Base-by-base conservation (phyloP, 306 rosid species). In the Quercus dentata region DNA sequence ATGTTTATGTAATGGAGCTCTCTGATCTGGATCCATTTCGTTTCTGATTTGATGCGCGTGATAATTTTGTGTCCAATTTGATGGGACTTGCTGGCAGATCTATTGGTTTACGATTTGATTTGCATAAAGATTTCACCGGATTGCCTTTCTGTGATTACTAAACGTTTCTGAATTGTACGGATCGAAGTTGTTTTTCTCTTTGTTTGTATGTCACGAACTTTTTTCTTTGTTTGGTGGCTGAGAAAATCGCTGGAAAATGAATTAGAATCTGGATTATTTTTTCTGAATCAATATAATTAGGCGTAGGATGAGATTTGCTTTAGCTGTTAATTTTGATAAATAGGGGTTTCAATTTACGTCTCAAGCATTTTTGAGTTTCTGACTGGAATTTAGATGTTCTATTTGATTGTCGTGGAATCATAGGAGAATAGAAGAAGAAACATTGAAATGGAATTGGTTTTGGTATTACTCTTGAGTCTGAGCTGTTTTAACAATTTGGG, bases 61-160 rank as follows among this genome's bases (percentile, higher is more conserved):
- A 54, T 28, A 23, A 61, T 23, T 84, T 6, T 12, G 25, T 63
- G 57, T 14, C 58, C 31, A 20, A 13, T 56, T 20, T 15, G 0
- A 13, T 3, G 74, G 64, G 55, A 35, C 17, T 46, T 12, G 51
- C 30, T 52, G 11, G 52, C 76, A 85, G 93, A 87, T 91, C 83
- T 85, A 81, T 75, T 58, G 51, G 74, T 28, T 73, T 31, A 41
- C 68, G 59, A 49, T 35, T 63, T 75, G n/a, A 76, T 33, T 75
- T 76, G 56, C 56, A 59, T 63, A 69, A 49, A 0, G 41, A 33
- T 65, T 12, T 69, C 61, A 38, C 55, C 20, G 15, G 30, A 71
- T 74, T 70, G 3, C 44, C 20, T 41, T 70, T 31, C 41, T 15
- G 4, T 78, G 52, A 51, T 5, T 71, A 6, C 44, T 0, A n/a